phyloP scores from a whole-genome alignment of 1,284 basidiomycete genomes.

The Rhodotorula sp. region DNA sequence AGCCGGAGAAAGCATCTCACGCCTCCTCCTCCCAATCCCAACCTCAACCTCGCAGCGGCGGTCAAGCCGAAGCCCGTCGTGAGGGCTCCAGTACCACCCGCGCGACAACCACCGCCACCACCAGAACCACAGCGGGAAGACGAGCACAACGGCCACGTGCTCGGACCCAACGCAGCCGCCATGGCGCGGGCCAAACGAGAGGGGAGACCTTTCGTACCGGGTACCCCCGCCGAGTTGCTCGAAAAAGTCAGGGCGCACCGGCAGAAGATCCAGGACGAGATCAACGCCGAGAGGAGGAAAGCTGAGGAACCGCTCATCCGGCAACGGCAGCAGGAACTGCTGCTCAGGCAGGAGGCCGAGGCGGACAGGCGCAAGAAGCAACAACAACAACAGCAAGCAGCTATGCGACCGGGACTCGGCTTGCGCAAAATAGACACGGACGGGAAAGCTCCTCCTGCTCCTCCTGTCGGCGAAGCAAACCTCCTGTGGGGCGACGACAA shows the following conservation, averaged over 20 bases:
- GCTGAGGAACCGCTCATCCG: too few relatives aligned
- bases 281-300: not conserved
- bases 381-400: not conserved
- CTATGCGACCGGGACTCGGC: not conserved
- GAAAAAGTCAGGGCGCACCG: not conserved
- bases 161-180: constrained; percentile 29
- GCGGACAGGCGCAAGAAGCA: too few relatives aligned
- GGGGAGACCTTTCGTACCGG: constrained; percentile 25
- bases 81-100: not conserved
- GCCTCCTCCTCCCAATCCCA: not conserved
- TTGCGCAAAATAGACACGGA: not conserved
- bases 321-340: too few relatives aligned
- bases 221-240: constrained; percentile 25
- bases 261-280: not conserved
- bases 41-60: not conserved
- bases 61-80: not conserved
- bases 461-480: too few relatives aligned
- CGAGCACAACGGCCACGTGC: not conserved
- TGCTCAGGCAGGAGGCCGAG: too few relatives aligned
- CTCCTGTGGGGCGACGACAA: not conserved
- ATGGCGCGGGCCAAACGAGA: constrained; percentile 18
- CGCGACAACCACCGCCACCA: not conserved
- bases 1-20: constrained; percentile 5
- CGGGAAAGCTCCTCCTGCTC: not conserved
- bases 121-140: not conserved